Conservation (phyloP, 179 eudicot genomes). For the Nepenthes alata region DNA sequence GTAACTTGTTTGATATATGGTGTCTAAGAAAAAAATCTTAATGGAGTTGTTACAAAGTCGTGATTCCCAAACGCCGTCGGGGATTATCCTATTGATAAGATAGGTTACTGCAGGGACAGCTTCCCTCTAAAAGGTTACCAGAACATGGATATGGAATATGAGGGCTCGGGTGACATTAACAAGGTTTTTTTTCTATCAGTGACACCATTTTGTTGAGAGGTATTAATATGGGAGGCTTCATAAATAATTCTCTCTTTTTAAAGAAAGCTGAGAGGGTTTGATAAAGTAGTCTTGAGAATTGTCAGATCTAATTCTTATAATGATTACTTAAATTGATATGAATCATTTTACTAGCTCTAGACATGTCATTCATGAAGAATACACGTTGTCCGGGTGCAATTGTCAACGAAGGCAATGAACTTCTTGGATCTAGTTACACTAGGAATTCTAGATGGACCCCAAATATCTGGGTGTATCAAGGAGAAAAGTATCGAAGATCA, state of each 20-base stretch:
- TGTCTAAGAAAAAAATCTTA: too few relatives aligned
- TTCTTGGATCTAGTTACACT: background rate
- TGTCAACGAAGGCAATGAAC: conserved; percentile 8
- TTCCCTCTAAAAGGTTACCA: too few relatives aligned
- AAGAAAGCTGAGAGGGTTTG: background rate
- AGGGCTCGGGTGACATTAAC: background rate
- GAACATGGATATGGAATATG: background rate
- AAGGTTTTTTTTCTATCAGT: background rate
- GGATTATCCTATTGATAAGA: too few relatives aligned
- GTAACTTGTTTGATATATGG: too few relatives aligned
- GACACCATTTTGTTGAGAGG: conserved; percentile 1
- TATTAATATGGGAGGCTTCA: background rate
- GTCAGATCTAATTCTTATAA: too few relatives aligned
- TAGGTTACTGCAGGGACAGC: too few relatives aligned
- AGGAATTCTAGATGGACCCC: background rate
- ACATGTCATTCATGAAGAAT: background rate
- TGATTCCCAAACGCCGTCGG: too few relatives aligned
- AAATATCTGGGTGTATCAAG: background rate
- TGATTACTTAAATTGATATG: background rate
- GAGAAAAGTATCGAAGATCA: background rate
- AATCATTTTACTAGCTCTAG: background rate
- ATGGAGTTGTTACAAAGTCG: too few relatives aligned
- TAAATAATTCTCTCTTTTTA: background rate
- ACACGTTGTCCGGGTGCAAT: background rate
- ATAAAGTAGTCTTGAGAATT: background rate